phyloP scores from a whole-genome alignment of 305 asterid species.

The Solanum hybrid region DNA sequence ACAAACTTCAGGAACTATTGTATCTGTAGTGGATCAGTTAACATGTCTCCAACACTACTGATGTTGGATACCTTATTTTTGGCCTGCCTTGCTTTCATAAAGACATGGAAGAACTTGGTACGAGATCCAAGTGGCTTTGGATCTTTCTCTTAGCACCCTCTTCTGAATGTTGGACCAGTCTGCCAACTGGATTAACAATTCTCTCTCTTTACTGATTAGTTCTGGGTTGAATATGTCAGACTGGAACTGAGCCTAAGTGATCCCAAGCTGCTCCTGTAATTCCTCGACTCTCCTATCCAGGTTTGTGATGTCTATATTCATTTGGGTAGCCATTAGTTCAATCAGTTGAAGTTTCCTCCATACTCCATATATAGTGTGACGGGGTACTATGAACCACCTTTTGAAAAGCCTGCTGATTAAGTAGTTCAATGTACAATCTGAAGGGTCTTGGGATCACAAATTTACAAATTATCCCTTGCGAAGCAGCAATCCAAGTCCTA shows the following conservation, averaged over 20 bases:
- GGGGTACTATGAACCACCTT: background rate
- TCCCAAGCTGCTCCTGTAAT: background rate
- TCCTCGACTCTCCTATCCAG: background rate
- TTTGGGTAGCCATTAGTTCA: background rate
- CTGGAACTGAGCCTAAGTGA: background rate
- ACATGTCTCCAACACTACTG: background rate
- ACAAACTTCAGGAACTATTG: background rate
- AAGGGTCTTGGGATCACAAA: background rate
- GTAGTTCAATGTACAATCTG: background rate
- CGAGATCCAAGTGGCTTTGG: background rate
- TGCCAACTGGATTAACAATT: background rate
- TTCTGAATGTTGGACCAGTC: background rate
- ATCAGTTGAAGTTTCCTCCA: background rate
- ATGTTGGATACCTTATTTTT: background rate
- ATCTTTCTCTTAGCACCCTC: background rate
- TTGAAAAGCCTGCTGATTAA: background rate
- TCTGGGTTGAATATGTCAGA: background rate
- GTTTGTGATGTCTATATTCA: background rate
- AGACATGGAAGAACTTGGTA: background rate
- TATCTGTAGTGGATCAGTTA: background rate
- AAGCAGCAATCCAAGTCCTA: background rate
- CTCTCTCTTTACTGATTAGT: background rate
- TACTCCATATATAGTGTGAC: background rate
- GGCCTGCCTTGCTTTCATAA: background rate
- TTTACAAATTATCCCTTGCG: background rate